These are phyloP conservation scores for Gastrolobium villosum DNA, from an alignment of 306 rosid species.

Conservation along the genomic window DNA sequence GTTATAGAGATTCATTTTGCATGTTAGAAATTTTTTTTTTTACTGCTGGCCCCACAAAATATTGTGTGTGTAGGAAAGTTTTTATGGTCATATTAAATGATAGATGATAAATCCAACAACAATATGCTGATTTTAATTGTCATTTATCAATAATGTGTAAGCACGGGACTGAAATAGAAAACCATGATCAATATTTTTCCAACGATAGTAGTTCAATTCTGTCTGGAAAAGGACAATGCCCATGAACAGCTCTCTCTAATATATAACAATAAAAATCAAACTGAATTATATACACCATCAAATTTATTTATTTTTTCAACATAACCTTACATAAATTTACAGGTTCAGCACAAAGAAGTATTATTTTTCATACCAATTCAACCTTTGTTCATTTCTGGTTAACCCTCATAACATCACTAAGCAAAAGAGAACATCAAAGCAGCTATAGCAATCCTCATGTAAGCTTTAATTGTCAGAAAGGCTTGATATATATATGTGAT, in stretches of 20 bases:
- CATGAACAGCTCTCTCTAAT: not conserved
- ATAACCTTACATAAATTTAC: slow-evolving; percentile 28
- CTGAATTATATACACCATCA: slow-evolving; percentile 10
- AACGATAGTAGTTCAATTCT: not conserved
- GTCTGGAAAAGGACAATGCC: slow-evolving; percentile 1
- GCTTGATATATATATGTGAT: not conserved
- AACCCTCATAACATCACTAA: not conserved
- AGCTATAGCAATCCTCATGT: not conserved
- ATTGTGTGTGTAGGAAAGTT: no score
- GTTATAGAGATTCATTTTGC: no score
- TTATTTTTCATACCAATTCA: not conserved
- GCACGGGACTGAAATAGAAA: slow-evolving; percentile 29
- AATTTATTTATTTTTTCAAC: not conserved
- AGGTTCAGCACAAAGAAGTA: not conserved
- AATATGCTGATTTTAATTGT: not conserved
- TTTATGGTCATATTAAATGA: no score
- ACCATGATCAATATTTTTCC: slow-evolving; percentile 13
- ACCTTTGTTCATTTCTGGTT: slow-evolving; percentile 11
- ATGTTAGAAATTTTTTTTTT: no score
- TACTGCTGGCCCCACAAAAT: no score
- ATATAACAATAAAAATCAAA: not conserved
- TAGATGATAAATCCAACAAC: not conserved
- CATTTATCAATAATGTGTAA: slow-evolving; percentile 12
- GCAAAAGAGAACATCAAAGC: slow-evolving; percentile 14
- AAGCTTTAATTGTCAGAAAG: slow-evolving; percentile 18